A percentile compares a stretch with the other conserved stretches of the same genome.
Conservation (phyloP, 352 stramenopile species). For the Globisporangium irregulare region DNA sequence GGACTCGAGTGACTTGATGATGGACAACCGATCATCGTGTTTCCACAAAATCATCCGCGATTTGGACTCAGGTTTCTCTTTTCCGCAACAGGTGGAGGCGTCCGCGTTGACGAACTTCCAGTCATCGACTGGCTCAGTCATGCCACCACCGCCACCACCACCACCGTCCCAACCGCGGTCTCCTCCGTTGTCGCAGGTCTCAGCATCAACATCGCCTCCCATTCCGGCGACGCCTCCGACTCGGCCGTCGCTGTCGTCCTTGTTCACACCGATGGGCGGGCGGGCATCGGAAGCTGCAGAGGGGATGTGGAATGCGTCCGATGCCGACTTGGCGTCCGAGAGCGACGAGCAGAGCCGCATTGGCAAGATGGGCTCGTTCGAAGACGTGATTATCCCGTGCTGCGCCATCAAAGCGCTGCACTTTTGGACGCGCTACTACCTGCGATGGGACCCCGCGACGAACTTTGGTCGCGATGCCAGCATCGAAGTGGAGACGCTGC, state of each 20-base stretch:
- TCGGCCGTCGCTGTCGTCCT: constrained; percentile 32
- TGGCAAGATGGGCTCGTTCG: constrained; percentile 27
- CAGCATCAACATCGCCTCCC: not conserved
- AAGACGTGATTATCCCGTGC: constrained; percentile 70
- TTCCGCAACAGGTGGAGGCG: constrained; percentile 36
- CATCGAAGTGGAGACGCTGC: constrained; percentile 53
- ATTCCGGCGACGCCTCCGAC: constrained; percentile 13
- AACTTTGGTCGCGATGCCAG: constrained; percentile 56
- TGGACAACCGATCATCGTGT: constrained; percentile 22
- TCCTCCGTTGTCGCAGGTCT: constrained; percentile 5
- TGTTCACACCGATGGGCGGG: constrained; percentile 31
- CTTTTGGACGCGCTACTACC: constrained; percentile 80
- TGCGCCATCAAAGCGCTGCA: constrained; percentile 61
- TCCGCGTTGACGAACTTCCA: constrained; percentile 27
- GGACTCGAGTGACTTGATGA: constrained; percentile 12
- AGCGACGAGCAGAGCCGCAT: constrained; percentile 36
- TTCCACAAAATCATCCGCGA: constrained; percentile 56
- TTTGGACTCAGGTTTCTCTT: constrained; percentile 53
- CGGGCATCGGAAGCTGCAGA: constrained; percentile 26
- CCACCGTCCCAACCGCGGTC: constrained; percentile 18
- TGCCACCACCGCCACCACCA: not conserved
- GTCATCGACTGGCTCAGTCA: constrained; percentile 6
- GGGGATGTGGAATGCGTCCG: constrained; percentile 28
- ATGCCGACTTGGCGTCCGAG: constrained; percentile 33
- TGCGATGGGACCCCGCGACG: constrained; percentile 69